Base-by-base conservation (phyloP, 1,284 basidiomycete species). In the Athelia sp. region DNA sequence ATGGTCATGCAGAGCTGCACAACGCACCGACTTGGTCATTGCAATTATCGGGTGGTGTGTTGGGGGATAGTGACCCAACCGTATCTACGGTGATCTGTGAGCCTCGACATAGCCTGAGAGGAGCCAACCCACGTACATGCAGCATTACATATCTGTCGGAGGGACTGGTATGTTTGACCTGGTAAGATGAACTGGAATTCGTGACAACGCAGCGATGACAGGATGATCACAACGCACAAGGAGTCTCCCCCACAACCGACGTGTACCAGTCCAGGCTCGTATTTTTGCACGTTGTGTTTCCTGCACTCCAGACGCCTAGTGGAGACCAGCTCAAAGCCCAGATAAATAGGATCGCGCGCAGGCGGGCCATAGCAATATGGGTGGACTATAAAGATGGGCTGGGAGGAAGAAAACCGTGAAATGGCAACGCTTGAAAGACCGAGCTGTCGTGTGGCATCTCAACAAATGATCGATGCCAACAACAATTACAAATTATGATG, bases 221-320 rank as follows among this genome's bases (percentile, higher is more conserved):
- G 34, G 19, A 21, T 18, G 29, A 31, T 4, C 19, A 18, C 6
- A 14, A 50, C 56, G 43, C 47, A 58, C 58, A 59, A 21, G 57
- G 58, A 24, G 57, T 51, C 47, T 58, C 58, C 22, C 58, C 57
- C 11, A 57, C 57, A 1, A 49, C 48, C 15, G 26, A 51, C n/a
- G 52, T 57, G 45, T 58, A 58, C 58, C 58, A 58, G 32, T 56
- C 49, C 13, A 56, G 17, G 19, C 45, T 45, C 13, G 45, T 45
- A 17, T 42, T 50, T 19, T 32, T 26, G 31, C 55, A 56, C 36
- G 49, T 32, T 13, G 50, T 49, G 23, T 54, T 32, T 18, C 48
- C 43, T 19, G 19, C 31, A n/a, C n/a, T n/a, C n/a, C 31, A 45
- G 54, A 22, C 34, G 32, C n/a, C 32, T 32, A 18, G n/a, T 18